Evolutionary conservation across 208 protist genomes (phyloP), one percentile per base, ranked within the genome.

Genomic region (Trypanosoma cruzi): DNA sequence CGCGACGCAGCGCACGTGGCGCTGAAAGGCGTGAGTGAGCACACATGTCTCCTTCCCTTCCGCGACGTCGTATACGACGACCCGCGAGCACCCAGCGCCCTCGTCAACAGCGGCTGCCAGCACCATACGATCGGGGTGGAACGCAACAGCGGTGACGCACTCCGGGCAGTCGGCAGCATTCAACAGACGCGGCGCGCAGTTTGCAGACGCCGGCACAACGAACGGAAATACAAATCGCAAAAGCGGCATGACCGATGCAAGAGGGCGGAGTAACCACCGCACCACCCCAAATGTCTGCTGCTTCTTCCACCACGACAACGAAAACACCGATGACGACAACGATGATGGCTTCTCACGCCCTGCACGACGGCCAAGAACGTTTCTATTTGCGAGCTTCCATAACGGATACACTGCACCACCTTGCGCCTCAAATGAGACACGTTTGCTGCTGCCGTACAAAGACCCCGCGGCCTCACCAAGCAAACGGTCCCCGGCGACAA

Each of bases 1-100:
- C 52, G 81, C 78, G 60, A 96, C 31, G 32, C 75, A 70, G 28
- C 78, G 26, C 22, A 89, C 81, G 11, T 83, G 65, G 10, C 56
- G 62, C 75, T 93, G 88, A 67, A 96, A 93, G 40, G 83, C 82
- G 60, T 96, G 88, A 26, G 81, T 80, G 20, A 96, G 79, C 26
- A 86, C 81, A 46, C 68, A 79, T 28, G 73, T 49, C 29, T 82
- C 58, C 61, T 55, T 60, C 2, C 64, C 68, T 16, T 72, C 73
- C 5, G 66, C 65, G 1, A 90, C 78, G 66, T 94, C 75, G 67
- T 90, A 91, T 31, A 96, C 54, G 7, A 84, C 68, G 3, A 94
- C 84, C 28, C 88, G 82, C 20, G 75, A 64, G 22, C 68, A 58
- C 26, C 71, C 75, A 34, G 64, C 65, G 3, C 83, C 85, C 52